These are phyloP conservation scores for Infundibulicybe gibba DNA, from an alignment of 768 basidiomycete genomes.

Conservation along the genomic window DNA sequence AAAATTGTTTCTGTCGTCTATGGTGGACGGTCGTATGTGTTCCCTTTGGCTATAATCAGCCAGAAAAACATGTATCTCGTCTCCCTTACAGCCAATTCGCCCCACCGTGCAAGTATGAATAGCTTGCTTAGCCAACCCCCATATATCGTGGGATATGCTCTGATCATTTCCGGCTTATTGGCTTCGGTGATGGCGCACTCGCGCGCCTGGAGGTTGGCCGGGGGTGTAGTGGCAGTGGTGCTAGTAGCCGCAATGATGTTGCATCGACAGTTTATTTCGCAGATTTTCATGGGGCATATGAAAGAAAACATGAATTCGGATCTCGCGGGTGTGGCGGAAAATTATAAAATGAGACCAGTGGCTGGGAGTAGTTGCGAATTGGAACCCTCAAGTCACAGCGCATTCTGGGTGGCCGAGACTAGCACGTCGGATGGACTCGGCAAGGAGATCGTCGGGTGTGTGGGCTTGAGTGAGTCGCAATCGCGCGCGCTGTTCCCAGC, in stretches of 20 bases:
- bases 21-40: neutral
- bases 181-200: neutral
- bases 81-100: neutral
- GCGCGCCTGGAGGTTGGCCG: neutral
- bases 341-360: neutral
- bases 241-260: neutral
- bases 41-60: neutral
- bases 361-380: neutral
- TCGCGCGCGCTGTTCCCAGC: neutral
- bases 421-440: constrained; percentile 5
- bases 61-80: neutral
- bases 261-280: too few species aligned
- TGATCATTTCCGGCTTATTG: neutral
- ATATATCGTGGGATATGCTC: neutral
- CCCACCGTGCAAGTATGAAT: neutral
- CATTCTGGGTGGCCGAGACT: constrained; percentile 18
- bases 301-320: neutral
- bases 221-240: neutral
- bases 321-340: neutral
- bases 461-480: constrained; percentile 14
- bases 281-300: too few species aligned
- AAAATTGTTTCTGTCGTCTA: too few species aligned
- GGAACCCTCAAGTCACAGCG: constrained; percentile 8
- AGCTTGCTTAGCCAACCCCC: neutral
- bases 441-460: constrained; percentile 14